Base-by-base conservation (phyloP, 179 eudicot genomes). In the Spinacia oleracea region DNA sequence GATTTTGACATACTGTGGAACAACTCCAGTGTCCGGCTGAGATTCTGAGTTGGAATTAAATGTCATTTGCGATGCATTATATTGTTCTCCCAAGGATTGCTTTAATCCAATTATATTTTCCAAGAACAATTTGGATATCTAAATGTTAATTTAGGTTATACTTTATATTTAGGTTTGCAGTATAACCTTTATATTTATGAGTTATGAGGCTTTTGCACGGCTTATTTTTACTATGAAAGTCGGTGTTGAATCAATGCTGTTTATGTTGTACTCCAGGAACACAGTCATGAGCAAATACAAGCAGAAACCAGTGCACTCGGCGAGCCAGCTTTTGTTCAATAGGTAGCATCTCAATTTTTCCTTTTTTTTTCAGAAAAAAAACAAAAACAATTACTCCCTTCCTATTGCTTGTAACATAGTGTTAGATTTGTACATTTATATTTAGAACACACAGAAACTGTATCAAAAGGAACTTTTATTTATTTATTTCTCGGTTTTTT, bases 271-370 rank as follows among this genome's bases (percentile, higher is more conserved):
- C 74, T 68, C 70, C 81, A 81, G 82, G 84, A 78, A 66, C 82
- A 78, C 45, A 67, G 60, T 66, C 76, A 79, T 81, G 87, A 78
- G 42, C 56, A 71, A 75, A 78, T 73, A 18, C 72, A 66, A 65
- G 75, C 29, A 53, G 84, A 78, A 71, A 63, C 75, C 73, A 78
- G 80, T 72, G 29, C 72, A 3, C 70, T 66, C 15, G 78, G 81
- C 56, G 84, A 59, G 11, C 55, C 84, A 68, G 70, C 84, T 65
- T 45, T 67, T 73, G 84, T 82, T 34, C 74, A 82, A 64, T 78
- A 82, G 84, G 84, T 78, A 67, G 73, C 48, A 65, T 50, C 50
- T 64, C 53, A 8, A 23, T 46, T 29, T 55, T 73, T 34, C 48
- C 25, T 14, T n/a, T 27, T 25, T 5, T 45, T 12, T 43, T 35